Evolutionary conservation across 2,329 filamentous ascomycete species (phyloP).

Genomic region (Lasiodiplodia gonubiensis): DNA sequence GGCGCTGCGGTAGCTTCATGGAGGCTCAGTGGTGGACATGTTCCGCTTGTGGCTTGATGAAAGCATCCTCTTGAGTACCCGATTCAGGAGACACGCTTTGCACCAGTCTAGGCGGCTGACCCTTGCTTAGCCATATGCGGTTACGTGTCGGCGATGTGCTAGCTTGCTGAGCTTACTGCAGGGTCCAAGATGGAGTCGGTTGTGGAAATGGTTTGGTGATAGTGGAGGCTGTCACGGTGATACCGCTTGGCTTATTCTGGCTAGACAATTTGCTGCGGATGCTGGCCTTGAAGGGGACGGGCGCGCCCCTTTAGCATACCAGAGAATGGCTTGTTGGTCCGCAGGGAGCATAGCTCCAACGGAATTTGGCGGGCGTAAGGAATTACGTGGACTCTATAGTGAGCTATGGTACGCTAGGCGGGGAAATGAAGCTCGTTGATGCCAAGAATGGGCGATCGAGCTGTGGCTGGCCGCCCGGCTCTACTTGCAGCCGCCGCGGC

Average conservation of each 20-base stretch:
- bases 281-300: slow-evolving; percentile 9
- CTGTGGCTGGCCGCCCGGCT: slow-evolving; percentile 7
- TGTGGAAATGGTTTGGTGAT: slow-evolving; percentile 8
- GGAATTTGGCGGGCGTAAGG: neutral
- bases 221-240: neutral
- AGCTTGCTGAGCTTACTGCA: neutral
- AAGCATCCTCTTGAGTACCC: slow-evolving; percentile 42
- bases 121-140: neutral
- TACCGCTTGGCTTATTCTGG: slow-evolving; percentile 6
- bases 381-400: neutral
- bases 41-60: slow-evolving; percentile 64
- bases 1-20: slow-evolving; percentile 65
- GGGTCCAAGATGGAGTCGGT: neutral
- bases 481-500: slow-evolving; percentile 4
- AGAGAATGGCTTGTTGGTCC: neutral
- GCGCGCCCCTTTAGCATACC: neutral
- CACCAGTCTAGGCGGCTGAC: neutral
- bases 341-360: slow-evolving; percentile 1
- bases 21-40: slow-evolving; percentile 70
- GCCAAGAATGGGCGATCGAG: slow-evolving; percentile 8
- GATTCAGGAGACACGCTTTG: neutral
- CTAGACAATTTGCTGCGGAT: neutral
- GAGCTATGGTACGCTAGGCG: neutral
- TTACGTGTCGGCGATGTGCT: neutral
- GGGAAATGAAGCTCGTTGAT: slow-evolving; percentile 2